phyloP scores from a whole-genome alignment of 2,329 filamentous ascomycete genomes.

The Fusarium caatingaense region DNA sequence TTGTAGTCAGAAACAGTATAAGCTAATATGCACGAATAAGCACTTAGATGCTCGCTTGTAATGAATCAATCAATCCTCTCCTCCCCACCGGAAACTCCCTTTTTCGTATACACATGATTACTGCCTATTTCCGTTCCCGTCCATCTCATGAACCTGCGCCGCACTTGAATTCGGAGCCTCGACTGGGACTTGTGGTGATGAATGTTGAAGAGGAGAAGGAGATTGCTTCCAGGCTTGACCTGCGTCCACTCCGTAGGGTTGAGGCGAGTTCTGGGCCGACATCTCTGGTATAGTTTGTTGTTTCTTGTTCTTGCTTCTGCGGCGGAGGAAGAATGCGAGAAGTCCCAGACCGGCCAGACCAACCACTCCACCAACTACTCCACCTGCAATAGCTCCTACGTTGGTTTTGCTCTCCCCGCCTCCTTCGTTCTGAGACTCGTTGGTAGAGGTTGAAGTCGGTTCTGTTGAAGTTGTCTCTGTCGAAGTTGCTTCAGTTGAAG shows the following conservation, averaged over 20 bases:
- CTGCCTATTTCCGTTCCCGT: not conserved
- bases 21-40: constrained; percentile 14
- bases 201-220: not conserved
- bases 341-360: constrained; percentile 17
- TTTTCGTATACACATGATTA: constrained; percentile 8
- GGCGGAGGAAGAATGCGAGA: constrained; percentile 24
- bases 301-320: constrained; percentile 26
- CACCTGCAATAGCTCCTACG: constrained; percentile 29
- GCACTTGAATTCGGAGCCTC: constrained; percentile 22
- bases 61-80: not conserved
- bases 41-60: constrained; percentile 16
- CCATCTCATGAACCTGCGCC: constrained; percentile 23
- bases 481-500: not conserved
- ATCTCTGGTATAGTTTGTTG: not conserved
- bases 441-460: not conserved
- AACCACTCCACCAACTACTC: constrained; percentile 30
- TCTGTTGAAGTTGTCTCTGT: not conserved
- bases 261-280: constrained; percentile 4
- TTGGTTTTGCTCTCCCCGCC: not conserved
- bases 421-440: not conserved
- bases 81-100: not conserved
- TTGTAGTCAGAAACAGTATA: not conserved
- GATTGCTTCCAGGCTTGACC: constrained; percentile 24
- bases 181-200: not conserved
- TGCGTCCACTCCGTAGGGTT: constrained; percentile 5